Base-by-base conservation (phyloP, 1,284 basidiomycete genomes). In the Mycosarcoma mackinlayi region DNA sequence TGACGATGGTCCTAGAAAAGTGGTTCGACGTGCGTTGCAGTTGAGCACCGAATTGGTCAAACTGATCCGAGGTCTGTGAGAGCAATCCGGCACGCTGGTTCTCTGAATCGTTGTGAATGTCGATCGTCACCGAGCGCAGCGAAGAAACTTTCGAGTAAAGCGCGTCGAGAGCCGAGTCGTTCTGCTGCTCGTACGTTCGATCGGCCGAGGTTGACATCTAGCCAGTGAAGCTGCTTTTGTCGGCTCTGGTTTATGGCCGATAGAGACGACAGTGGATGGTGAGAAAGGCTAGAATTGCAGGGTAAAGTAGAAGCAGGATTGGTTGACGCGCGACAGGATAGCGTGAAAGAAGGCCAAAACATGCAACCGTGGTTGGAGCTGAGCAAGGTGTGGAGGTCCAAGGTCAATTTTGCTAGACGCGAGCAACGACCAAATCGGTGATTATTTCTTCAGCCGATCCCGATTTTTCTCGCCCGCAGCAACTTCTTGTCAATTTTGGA, bases 141-240 rank as follows among this genome's bases (percentile, higher is more conserved):
- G 75, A 74, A 9, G 67, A 68, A 16, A 76, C 76, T 47, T 79
- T 79, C 37, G 67, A 67, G 59, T 75, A 78, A 38, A 79, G 72
- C 10, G 64, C 58, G 59, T 78, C 70, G 49, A 79, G 67, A 24
- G 77, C 65, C 27, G 71, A 67, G 41, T 79, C 77, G 70, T 79
- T 79, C 68, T 79, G 77, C 59, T 79, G 76, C 60, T 79, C 77
- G 63, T 78, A 78, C 8, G 63, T 70, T 27, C 62, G 67, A 61
- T 74, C 68, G 10, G 68, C 59, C 58, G 70, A 75, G 54, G 65
- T 66, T 34, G 70, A 69, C 73, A 75, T 75, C 50, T 40, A 52
- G 54, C 45, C 52, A n/a, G n/a, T 58, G 23, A 24, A 11, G 31
- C 33, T 33, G 53, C 9, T 41, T 31, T 27, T 41, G 38, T 23